phyloP scores from a whole-genome alignment of 345 rosid genomes.

The Rhizophora apiculata region DNA sequence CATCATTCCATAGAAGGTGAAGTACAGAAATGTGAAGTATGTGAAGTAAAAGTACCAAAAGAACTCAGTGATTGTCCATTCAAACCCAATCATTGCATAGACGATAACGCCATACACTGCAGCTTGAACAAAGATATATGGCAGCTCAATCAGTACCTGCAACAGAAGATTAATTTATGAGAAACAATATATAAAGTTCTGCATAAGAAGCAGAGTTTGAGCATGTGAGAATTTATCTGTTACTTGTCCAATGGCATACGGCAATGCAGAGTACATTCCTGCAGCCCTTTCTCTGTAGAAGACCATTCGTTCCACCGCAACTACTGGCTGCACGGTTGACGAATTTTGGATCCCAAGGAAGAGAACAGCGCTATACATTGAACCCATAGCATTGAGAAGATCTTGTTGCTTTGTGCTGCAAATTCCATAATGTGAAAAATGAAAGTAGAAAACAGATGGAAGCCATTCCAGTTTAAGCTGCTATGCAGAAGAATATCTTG shows the following conservation, averaged over 20 bases:
- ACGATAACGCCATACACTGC: constrained; percentile 13
- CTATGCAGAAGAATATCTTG: neutral
- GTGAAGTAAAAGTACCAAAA: constrained; percentile 18
- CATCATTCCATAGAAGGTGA: constrained; percentile 24
- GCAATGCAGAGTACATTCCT: constrained; percentile 71
- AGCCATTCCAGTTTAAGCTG: neutral
- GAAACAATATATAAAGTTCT: neutral
- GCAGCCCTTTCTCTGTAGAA: constrained; percentile 74
- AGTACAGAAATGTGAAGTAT: constrained; percentile 19
- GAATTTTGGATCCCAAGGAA: constrained; percentile 64
- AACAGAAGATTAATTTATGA: neutral
- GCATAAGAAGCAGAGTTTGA: neutral
- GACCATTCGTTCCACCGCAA: constrained; percentile 59
- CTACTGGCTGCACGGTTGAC: constrained; percentile 52
- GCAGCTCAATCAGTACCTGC: constrained; percentile 20
- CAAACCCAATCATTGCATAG: constrained; percentile 12
- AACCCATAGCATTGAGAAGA: constrained; percentile 66
- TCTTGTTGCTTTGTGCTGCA: constrained; percentile 48
- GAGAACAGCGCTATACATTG: constrained; percentile 61
- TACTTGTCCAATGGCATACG: constrained; percentile 66
- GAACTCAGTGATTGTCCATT: constrained; percentile 14
- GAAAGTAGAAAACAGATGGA: neutral
- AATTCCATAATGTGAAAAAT: neutral
- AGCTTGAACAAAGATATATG: constrained; percentile 19
- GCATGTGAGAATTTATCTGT: neutral